Evolutionary conservation across 371 early-diverging fungal genomes (phyloP).

Genomic region (Catenaria anguillulae): DNA sequence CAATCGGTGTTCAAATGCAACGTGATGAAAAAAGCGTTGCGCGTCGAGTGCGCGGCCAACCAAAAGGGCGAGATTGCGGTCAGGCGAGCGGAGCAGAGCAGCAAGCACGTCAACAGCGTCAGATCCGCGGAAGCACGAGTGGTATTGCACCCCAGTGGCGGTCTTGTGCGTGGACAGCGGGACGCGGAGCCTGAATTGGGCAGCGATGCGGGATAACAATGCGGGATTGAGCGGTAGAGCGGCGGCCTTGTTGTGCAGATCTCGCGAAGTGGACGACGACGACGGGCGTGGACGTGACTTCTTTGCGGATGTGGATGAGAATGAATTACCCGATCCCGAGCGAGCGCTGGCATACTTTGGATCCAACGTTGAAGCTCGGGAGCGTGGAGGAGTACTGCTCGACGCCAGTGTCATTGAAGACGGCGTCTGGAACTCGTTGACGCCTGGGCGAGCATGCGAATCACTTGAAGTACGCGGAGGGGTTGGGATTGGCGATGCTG

Average conservation of each 20-base stretch:
- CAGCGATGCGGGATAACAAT: conserved; percentile 60
- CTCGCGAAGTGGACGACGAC: no score
- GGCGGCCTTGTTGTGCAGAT: background rate
- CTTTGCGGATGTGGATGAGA: no score
- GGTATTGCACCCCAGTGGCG: conserved; percentile 57
- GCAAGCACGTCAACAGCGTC: conserved; percentile 65
- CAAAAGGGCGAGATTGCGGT: conserved; percentile 67
- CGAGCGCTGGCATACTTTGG: no score
- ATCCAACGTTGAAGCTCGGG: no score
- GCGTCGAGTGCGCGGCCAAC: conserved; percentile 74
- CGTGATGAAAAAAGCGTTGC: conserved; percentile 79
- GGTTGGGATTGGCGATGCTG: no score
- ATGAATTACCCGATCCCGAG: no score
- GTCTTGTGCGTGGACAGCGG: conserved; percentile 39
- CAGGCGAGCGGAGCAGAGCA: conserved; percentile 55
- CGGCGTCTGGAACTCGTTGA: no score
- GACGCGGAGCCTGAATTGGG: conserved; percentile 43
- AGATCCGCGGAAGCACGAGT: conserved; percentile 62
- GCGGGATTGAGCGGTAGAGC: conserved; percentile 56
- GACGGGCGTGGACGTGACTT: no score
- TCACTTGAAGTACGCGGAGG: no score
- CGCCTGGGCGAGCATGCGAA: no score
- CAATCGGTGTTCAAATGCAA: conserved; percentile 62
- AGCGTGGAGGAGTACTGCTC: no score
- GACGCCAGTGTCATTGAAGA: no score